Conservation (phyloP, 805 yeast genomes). For the Diddensiella caesifluorescens region DNA sequence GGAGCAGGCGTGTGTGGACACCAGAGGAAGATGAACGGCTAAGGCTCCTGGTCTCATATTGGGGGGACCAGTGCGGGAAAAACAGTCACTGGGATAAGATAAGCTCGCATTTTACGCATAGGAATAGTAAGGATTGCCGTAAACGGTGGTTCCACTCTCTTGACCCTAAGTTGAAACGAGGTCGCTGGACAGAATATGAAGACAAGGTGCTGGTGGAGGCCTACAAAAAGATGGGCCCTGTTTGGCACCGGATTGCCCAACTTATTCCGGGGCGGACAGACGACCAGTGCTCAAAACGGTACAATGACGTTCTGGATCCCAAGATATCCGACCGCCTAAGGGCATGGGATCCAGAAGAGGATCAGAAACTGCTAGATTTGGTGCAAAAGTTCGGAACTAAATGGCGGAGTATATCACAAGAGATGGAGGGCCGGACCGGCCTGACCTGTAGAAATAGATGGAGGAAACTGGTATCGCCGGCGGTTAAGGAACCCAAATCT, state of each 20-base stretch:
- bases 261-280: slow-evolving; percentile 82
- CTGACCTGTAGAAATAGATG: slow-evolving; percentile 88
- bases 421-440: slow-evolving; percentile 75
- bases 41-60: slow-evolving; percentile 34
- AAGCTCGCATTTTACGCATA: slow-evolving; percentile 30
- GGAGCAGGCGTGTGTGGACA: slow-evolving; percentile 49
- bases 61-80: slow-evolving; percentile 44
- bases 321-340: slow-evolving; percentile 67
- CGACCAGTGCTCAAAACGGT: slow-evolving; percentile 91
- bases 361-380: slow-evolving; percentile 56
- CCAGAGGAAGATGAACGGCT: slow-evolving; percentile 64
- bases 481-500: slow-evolving; percentile 49
- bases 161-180: slow-evolving; percentile 76
- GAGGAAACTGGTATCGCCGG: slow-evolving; percentile 70
- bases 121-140: slow-evolving; percentile 77
- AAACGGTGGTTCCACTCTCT: slow-evolving; percentile 84
- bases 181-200: slow-evolving; percentile 81
- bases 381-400: slow-evolving; percentile 75
- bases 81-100: slow-evolving; percentile 40
- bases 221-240: slow-evolving; percentile 63
- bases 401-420: slow-evolving; percentile 76
- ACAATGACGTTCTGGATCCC: slow-evolving; percentile 84
- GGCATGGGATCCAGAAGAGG: slow-evolving; percentile 78
- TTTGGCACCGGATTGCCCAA: slow-evolving; percentile 79
- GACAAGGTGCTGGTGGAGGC: slow-evolving; percentile 63